phyloP scores from a whole-genome alignment of 208 protist genomes.

The Tetramitus jugosus region DNA sequence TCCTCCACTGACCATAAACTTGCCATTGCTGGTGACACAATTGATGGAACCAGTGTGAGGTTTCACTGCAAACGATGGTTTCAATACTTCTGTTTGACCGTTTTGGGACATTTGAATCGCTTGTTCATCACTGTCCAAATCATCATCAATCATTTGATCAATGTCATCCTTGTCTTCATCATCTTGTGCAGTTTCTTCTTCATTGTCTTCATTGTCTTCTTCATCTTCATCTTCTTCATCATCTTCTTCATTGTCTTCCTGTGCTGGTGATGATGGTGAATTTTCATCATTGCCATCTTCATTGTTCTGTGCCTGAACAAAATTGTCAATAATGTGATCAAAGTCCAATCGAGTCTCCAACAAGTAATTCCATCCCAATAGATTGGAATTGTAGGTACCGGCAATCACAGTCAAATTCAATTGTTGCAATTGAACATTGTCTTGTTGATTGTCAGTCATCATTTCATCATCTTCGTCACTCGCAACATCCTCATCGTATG shows the following conservation, averaged over 20 bases:
- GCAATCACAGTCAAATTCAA: too few relatives aligned
- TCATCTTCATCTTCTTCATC: neutral
- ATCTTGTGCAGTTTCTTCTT: neutral
- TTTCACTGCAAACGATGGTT: neutral
- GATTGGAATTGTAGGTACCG: neutral
- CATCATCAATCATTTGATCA: neutral
- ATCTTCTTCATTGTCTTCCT: neutral
- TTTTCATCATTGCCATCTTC: too few relatives aligned
- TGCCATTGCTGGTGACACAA: neutral
- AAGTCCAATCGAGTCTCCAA: neutral
- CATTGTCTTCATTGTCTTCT: too few relatives aligned
- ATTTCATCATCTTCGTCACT: too few relatives aligned
- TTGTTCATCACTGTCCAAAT: neutral
- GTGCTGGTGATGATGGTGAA: too few relatives aligned
- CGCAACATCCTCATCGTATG: too few relatives aligned
- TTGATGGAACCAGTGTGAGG: slow-evolving; percentile 1
- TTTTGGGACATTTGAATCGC: too few relatives aligned
- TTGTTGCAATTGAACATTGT: too few relatives aligned
- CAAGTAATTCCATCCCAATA: neutral
- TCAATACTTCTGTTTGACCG: neutral
- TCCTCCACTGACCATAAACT: neutral
- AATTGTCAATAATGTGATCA: neutral
- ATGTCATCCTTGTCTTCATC: neutral
- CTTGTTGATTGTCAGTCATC: too few relatives aligned
- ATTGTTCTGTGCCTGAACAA: neutral